Conservation (phyloP, 2,329 filamentous ascomycete species). For the Lasiodiplodia hormozganensis region DNA sequence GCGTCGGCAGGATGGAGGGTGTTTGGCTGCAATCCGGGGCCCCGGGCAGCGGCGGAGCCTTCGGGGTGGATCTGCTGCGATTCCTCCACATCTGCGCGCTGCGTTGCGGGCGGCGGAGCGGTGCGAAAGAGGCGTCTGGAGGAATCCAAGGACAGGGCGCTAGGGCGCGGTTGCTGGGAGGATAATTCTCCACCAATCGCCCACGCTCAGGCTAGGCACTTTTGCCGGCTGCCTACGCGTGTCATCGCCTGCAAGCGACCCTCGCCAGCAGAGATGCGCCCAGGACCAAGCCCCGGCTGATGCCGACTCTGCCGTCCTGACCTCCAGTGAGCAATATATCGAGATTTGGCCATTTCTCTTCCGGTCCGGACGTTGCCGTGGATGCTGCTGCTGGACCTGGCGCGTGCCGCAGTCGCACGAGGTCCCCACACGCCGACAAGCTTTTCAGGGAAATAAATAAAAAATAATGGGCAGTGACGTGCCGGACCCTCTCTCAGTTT, state of each 20-base stretch:
- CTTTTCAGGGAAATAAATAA: background rate
- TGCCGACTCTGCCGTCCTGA: slow-evolving; percentile 12
- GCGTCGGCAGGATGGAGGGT: background rate
- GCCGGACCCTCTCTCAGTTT: background rate
- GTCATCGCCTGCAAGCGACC: slow-evolving; percentile 10
- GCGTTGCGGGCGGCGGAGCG: background rate
- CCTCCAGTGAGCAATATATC: background rate
- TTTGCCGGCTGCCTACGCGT: slow-evolving; percentile 11
- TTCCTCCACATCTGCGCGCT: background rate
- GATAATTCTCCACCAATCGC: slow-evolving; percentile 17
- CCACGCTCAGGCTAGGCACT: background rate
- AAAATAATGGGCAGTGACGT: slow-evolving; percentile 1
- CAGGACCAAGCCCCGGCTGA: background rate
- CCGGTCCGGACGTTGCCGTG: background rate
- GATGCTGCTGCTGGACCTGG: background rate
- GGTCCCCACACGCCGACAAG: background rate
- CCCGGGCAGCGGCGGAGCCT: slow-evolving; percentile 8
- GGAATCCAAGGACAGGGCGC: background rate
- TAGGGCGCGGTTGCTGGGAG: background rate
- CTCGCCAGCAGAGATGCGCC: background rate
- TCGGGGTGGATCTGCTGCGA: slow-evolving; percentile 13
- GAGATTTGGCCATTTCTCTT: background rate
- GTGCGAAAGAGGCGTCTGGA: slow-evolving; percentile 11
- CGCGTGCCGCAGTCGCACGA: background rate
- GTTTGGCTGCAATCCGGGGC: slow-evolving; percentile 23